Conservation (phyloP, 176 grass and related monocot species). For the Oryza glaberrima region DNA sequence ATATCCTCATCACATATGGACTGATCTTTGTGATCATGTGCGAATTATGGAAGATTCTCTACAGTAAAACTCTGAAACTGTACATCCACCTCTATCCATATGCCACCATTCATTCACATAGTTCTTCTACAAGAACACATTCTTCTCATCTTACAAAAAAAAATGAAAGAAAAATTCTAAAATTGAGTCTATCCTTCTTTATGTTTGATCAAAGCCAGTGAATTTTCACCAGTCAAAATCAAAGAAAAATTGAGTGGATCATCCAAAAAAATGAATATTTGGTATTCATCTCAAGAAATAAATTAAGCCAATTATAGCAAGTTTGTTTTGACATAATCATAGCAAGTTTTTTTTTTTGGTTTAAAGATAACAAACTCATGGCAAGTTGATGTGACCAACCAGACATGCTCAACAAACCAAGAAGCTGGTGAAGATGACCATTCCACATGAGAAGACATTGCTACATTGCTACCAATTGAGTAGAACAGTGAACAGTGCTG, state of each 20-base stretch:
- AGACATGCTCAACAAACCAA: conserved; percentile 50
- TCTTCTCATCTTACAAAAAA: neutral
- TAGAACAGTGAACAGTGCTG: conserved; percentile 37
- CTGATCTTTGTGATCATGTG: conserved; percentile 9
- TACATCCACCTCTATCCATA: conserved; percentile 14
- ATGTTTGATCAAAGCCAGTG: neutral
- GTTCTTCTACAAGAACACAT: conserved; percentile 14
- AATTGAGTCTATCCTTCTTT: neutral
- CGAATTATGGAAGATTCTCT: neutral
- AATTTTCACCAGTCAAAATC: neutral
- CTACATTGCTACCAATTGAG: neutral
- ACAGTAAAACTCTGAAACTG: neutral
- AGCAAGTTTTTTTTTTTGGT: neutral
- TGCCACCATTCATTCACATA: conserved; percentile 5
- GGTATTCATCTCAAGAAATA: neutral
- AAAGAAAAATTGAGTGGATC: neutral
- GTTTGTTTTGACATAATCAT: neutral
- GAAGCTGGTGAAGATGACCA: conserved; percentile 3
- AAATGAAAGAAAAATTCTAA: neutral
- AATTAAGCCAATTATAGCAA: neutral
- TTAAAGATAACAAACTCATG: neutral
- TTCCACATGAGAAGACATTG: neutral
- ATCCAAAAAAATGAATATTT: neutral
- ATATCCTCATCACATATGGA: conserved; percentile 26
- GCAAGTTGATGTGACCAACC: conserved; percentile 33